A percentile compares a stretch with the other conserved stretches of the same genome.
These are phyloP conservation scores for Taiozyma sp. DNA, from an alignment of 1,139 yeast species.

Conservation along the genomic window DNA sequence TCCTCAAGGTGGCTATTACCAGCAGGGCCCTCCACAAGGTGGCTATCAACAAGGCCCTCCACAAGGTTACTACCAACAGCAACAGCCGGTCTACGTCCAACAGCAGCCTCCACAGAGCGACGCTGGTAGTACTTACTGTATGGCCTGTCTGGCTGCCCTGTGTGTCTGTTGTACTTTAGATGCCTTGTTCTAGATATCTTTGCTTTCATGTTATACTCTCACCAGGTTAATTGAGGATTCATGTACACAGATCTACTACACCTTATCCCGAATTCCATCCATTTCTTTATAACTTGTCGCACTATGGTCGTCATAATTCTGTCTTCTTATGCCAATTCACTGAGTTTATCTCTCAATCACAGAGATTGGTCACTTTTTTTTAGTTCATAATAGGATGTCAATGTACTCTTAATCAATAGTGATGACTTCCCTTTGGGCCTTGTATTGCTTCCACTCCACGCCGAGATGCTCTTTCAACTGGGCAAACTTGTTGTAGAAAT, in stretches of 20 bases:
- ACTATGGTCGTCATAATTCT: too few relatives aligned
- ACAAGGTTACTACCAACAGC: constrained; percentile 32
- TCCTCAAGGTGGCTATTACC: constrained; percentile 24
- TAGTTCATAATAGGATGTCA: neutral
- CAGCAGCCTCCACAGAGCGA: constrained; percentile 46
- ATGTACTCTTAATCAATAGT: neutral
- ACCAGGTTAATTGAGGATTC: neutral
- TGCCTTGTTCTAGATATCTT: constrained; percentile 43
- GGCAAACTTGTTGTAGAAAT: constrained; percentile 38
- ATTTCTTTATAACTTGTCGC: too few relatives aligned
- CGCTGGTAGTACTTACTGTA: constrained; percentile 45
- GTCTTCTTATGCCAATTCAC: too few relatives aligned
- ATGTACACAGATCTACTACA: too few relatives aligned
- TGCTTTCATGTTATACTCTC: neutral
- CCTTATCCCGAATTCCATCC: too few relatives aligned
- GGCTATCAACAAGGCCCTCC: constrained; percentile 26
- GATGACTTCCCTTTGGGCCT: neutral
- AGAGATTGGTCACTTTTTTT: neutral
- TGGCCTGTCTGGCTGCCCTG: constrained; percentile 68
- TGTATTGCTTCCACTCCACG: neutral
- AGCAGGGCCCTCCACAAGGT: constrained; percentile 11
- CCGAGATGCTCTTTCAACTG: constrained; percentile 16
- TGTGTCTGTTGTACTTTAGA: constrained; percentile 76
- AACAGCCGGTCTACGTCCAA: constrained; percentile 38
- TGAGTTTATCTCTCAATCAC: too few relatives aligned